Conservation (phyloP, 176 grass and related monocot species). For the Oryza nivara region DNA sequence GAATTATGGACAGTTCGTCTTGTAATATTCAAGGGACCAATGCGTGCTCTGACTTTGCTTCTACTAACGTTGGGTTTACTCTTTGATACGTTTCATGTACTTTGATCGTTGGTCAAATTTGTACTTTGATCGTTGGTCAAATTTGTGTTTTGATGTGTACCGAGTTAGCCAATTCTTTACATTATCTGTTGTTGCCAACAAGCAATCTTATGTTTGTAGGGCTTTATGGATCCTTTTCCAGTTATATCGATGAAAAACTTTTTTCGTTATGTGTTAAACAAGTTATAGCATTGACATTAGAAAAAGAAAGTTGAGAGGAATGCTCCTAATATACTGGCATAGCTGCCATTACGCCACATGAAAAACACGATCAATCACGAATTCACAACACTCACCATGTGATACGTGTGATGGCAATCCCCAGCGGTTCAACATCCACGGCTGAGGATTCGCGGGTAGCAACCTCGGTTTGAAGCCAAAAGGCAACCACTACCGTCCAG, state of each 20-base stretch:
- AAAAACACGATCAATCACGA: not conserved
- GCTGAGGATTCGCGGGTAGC: not conserved
- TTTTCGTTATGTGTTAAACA: not conserved
- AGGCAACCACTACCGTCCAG: not conserved
- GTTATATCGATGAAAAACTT: too few relatives aligned
- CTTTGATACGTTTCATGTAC: too few relatives aligned
- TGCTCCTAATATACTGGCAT: not conserved
- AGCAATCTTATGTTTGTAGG: too few relatives aligned
- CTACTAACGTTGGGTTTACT: not conserved
- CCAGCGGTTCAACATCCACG: not conserved
- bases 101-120: too few relatives aligned
- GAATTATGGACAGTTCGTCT: not conserved
- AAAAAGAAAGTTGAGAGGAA: not conserved
- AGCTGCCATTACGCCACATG: not conserved
- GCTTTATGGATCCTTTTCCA: not conserved
- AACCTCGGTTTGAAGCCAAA: too few relatives aligned
- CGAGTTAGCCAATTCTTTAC: too few relatives aligned
- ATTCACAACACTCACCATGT: not conserved
- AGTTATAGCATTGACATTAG: not conserved
- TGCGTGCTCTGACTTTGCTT: constrained; percentile 32
- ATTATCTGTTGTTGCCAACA: accelerated
- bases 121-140: not conserved
- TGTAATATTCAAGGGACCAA: not conserved
- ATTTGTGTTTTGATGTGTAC: not conserved
- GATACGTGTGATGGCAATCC: not conserved